Percentiles rank a stretch among this genome's conserved stretches.
phyloP scores from a whole-genome alignment of 2,329 filamentous ascomycete species.

The Fusarium denticulatum region DNA sequence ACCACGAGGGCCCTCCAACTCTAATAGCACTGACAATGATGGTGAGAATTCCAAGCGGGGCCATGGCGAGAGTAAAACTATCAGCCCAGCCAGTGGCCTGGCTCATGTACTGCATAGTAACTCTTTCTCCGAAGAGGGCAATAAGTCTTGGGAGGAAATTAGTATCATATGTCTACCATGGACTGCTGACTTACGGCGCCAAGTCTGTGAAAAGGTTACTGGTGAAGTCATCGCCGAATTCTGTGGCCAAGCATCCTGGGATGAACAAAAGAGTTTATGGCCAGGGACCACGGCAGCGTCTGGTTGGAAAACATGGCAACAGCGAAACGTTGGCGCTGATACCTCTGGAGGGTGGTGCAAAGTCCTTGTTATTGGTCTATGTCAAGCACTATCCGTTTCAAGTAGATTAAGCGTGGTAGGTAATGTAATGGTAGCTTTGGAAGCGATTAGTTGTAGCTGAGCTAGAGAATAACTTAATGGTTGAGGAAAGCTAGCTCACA shows the following conservation, averaged over 20 bases:
- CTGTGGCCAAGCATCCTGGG: neutral
- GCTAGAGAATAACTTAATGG: no score
- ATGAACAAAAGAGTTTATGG: rapidly evolving
- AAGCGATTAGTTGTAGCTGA: no score
- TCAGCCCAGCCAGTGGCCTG: constrained; percentile 54
- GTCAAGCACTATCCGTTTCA: no score
- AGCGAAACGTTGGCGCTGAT: no score
- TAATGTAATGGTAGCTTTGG: no score
- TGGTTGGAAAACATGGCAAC: no score
- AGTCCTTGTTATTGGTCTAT: no score
- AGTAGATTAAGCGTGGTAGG: no score
- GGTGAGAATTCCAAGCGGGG: constrained; percentile 57
- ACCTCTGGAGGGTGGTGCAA: no score
- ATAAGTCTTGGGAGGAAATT: neutral
- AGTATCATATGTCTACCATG: rapidly evolving
- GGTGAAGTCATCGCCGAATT: neutral
- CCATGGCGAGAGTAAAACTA: constrained; percentile 57
- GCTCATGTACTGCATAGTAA: constrained; percentile 60
- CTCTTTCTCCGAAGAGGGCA: constrained; percentile 54
- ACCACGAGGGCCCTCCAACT: constrained; percentile 54
- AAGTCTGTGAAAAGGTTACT: neutral
- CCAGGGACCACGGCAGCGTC: neutral
- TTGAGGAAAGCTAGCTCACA: no score
- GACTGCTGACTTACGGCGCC: neutral
- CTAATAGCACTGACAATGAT: constrained; percentile 56